Evolutionary conservation across 2,329 filamentous ascomycete species (phyloP), one percentile per base, ranked within the genome.

Genomic region (Xylariaceae sp.): DNA sequence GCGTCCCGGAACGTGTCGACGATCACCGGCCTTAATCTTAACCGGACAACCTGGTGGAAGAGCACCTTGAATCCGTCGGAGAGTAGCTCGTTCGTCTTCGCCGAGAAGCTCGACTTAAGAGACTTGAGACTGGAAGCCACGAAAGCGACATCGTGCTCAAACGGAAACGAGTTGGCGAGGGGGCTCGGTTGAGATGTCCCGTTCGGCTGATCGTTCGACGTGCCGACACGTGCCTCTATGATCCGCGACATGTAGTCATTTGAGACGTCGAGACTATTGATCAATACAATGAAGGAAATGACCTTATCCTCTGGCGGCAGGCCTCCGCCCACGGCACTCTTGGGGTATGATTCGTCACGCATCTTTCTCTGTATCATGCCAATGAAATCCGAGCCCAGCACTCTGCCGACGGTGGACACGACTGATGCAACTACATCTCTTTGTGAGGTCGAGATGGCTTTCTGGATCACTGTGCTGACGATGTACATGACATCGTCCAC

Each of bases 401-500:
- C 80, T 21, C 87, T 77, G 13, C 82, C 77, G 5, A 96, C 68
- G 0, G 80, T 83, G 2, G 88, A 83, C 17, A 95, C 64, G 5
- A 94, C 83, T 36, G 76, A 84, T 26, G 77, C 76, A 15, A 94
- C 74, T 3, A 94, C 79, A 13, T 80, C 72, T 45, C 80, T 71
- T 55, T 95, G 89, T 2, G 84, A 86, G 1, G 93, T 96, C 1
- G 85, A 82, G 15, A 96, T 68, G 0, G 87, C 84, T 44, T 90
- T 81, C 44, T 93, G 83, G 6, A 96, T 70, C 21, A 96, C 83
- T 32, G 90, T 82, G 55, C 93, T 94, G 55, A 94, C 85, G 49
- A 98, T 95, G 61, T 96, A 98, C 90, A 98, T 96, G 52, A 96
- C 88, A 62, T 95, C 92, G 64, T 98, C 92, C 7, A 98, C 89